Conservation (phyloP, 768 basidiomycete species). For the Phlegmacium glaucopus region DNA sequence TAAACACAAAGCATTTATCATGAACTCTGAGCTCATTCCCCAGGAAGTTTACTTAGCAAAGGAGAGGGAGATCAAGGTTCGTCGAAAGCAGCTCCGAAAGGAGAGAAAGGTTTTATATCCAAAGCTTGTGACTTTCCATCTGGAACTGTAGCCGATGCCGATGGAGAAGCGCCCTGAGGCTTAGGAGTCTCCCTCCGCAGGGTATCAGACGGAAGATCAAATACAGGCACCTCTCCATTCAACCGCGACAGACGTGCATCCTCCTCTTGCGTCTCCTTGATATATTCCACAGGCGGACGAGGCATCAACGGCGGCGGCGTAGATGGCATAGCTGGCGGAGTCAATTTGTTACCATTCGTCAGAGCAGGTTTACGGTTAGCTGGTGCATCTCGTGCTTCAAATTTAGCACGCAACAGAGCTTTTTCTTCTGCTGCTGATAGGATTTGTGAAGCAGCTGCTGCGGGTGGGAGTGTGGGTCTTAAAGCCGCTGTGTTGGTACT, state of each 20-base stretch:
- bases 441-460: conserved; percentile 21
- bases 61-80: conserved; percentile 29
- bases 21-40: conserved; percentile 17
- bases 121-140: conserved; percentile 12
- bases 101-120: conserved; percentile 46
- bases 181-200: conserved; percentile 5
- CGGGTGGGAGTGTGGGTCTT: conserved; percentile 35
- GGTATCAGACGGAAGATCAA: no score
- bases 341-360: conserved; percentile 11
- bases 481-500: conserved; percentile 11
- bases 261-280: no score
- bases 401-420: conserved; percentile 60
- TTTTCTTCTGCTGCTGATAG: conserved; percentile 81
- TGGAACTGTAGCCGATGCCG: conserved; percentile 7
- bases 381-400: conserved; percentile 49
- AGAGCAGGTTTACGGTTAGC: conserved; percentile 9
- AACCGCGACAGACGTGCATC: conserved; percentile 53
- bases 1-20: no score
- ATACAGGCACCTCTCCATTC: conserved; percentile 26
- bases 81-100: conserved; percentile 41
- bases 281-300: conserved; percentile 72
- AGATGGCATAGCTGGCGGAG: conserved; percentile 19
- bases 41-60: conserved; percentile 30
- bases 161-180: neutral
- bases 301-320: conserved; percentile 73